Base-by-base conservation (phyloP, 495 filamentous ascomycete species). In the Neurospora tetrasperma region DNA sequence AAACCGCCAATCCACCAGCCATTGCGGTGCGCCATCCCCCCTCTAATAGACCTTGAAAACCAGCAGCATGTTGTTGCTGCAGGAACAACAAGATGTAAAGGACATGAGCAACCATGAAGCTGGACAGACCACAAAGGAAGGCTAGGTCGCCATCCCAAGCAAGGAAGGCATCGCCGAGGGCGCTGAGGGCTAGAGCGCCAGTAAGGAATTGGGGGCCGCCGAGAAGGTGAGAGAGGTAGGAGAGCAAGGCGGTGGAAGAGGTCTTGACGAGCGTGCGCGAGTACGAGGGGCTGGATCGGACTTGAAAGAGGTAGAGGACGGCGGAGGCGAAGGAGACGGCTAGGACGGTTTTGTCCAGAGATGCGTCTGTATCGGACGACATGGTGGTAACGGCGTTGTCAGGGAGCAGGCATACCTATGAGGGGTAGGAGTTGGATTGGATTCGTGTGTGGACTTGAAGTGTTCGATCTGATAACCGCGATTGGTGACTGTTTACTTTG, bases 141-240 rank as follows among this genome's bases (percentile, higher is more conserved):
- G 72, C 70, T 1, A 39, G 38, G 16, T 79, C 79, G 59, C 72
- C 74, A 48, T 79, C 74, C 73, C 71, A 74, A 5, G 79, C 76
- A 14, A 80, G 74, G 48, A 79, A 79, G 31, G 73, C 73, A 38
- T 80, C 79, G 41, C 79, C 79, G 5, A 73, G 23, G 5, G 78
- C 73, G 31, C 75, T 74, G 48, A 78, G 70, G 9, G 72, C 76
- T 35, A 80, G 73, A 10, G 78, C 79, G 1, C 41, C 48, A 4
- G 71, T 70, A 0, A 79, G 59, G 2, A 72, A 72, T 23, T 40
- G 31, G 1, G 76, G 74, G 1, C 72, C 73, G 23, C 42, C 40
- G 31, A 44, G 62, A 4, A 78, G 40, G 39, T 18, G n/a, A 2
- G 72, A 43, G 8, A 73, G 12, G 3, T 72, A 41, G 4, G 78